A percentile compares a stretch with the other conserved stretches of the same genome.
Conservation (phyloP, 2,329 filamentous ascomycete genomes). For the Fusarium odoratissimum region DNA sequence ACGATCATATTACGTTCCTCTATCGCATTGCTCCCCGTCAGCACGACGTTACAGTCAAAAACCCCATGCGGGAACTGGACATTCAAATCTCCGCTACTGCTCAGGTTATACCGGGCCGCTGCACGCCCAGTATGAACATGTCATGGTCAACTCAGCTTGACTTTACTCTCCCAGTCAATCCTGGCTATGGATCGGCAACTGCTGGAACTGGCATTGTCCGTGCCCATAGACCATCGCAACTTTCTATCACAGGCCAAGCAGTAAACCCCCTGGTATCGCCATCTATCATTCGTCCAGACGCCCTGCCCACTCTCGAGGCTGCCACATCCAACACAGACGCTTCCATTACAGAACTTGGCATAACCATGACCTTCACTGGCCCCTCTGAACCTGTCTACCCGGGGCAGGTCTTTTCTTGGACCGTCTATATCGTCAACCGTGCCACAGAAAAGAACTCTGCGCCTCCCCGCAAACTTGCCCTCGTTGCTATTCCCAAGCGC, state of each 20-base stretch:
- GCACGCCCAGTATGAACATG: constrained; percentile 71
- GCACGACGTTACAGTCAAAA: constrained; percentile 59
- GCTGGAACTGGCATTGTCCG: constrained; percentile 67
- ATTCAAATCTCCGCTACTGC: constrained; percentile 72
- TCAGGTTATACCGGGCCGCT: constrained; percentile 65
- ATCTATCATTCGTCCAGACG: constrained; percentile 68
- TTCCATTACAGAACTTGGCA: constrained; percentile 70
- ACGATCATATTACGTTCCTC: constrained; percentile 80
- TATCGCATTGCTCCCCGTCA: constrained; percentile 72
- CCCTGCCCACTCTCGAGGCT: constrained; percentile 69
- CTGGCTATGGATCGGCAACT: constrained; percentile 66
- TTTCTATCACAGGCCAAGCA: constrained; percentile 68
- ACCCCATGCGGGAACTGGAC: constrained; percentile 63
- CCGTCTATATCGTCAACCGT: constrained; percentile 81
- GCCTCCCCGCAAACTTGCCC: constrained; percentile 73
- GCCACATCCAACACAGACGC: constrained; percentile 59
- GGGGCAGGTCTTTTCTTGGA: constrained; percentile 77
- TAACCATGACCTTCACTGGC: constrained; percentile 79
- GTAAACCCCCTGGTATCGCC: constrained; percentile 68
- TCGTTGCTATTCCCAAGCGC: constrained; percentile 74
- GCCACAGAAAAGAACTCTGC: constrained; percentile 59
- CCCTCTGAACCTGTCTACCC: constrained; percentile 67
- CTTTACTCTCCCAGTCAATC: constrained; percentile 74
- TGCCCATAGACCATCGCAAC: constrained; percentile 70
- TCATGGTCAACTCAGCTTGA: constrained; percentile 76